Base-by-base conservation (phyloP, 2,329 filamentous ascomycete genomes). In the Curvularia spicifera region DNA sequence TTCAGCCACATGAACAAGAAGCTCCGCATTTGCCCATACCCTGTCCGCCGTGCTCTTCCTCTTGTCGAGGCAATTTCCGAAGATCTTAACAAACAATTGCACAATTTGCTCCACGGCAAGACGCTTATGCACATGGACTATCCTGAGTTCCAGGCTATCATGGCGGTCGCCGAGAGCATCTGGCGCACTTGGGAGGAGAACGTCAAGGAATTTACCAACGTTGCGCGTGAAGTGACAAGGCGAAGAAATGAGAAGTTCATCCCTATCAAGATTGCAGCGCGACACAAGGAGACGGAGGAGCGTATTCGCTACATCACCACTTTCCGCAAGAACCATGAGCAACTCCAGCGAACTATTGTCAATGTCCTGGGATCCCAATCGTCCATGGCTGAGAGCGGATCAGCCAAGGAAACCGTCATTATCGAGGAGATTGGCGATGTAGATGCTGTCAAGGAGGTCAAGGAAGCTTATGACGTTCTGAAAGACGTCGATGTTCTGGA, bases 1-100 rank as follows among this genome's bases (percentile, higher is more conserved):
- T 99, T 99, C 76, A 85, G 81, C 46, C 96, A 99, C 76, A 84
- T 99, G 76, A 99, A 97, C 83, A 97, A 97, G 83, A 99, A 99
- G 81, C 84, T 99, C 71, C 90, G 94, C 67, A 93, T 98, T 61
- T 97, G 92, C 72, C 93, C 93, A 2, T 99, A 99, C 73, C 95
- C 95, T 0, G 93, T 99, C 69, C 88, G 89, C 64, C 87, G 96
- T 73, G 94, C 95, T 5, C 83, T 99, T 56, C 91, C 93, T 51
- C 85, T 99, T n/a, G 95, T 98, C 10, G 93, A 97, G 78, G 93
- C 94, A 26, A 97, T 99, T 64, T 99, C 96, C 5, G 91, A 88
- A 10, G 96, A 99, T 75, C 82, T 99, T 42, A 92, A 99, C 71
- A 85, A 89, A 49, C 89, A 92, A 58, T 84, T 99, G 65, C 94